Evolutionary conservation across 352 stramenopile species (phyloP), one percentile per base, ranked within the genome.

Genomic region (Elongisporangium undulatum): DNA sequence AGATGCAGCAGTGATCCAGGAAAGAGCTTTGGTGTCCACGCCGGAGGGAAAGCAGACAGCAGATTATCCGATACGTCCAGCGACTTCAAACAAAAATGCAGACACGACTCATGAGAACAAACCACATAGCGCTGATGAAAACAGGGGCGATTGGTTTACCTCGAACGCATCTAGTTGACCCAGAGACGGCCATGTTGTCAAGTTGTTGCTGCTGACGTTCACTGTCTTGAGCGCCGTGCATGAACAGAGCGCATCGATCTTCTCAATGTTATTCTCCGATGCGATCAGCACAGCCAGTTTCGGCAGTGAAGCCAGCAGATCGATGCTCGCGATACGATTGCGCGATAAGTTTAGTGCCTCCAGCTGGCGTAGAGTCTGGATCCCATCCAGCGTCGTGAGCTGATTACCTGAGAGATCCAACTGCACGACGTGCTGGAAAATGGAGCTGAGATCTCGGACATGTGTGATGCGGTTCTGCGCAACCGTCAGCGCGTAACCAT

Each of bases 41-140:
- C 66, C 0, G 74, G 62, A 15, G 70, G 61, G 24, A 85, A 77
- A 0, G 67, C 58, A 21, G 68, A 62, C 2, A 90, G 68, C 45
- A 77, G 59, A 50, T 90, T 90, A 61, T 77, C 77, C 9, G 78
- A 88, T 21, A 90, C 59, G 55, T 89, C 78, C 7, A 90, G 55
- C 10, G 69, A 74, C 80, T 90, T 62, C 1, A 26, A 45, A 26
- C 6, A n/a, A 39, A n/a, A 61, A 12, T n/a, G n/a, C n/a, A n/a
- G n/a, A n/a, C n/a, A n/a, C n/a, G n/a, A n/a, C n/a, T n/a, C 20
- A 49, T 22, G 16, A 39, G n/a, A 12, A 19, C 21, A n/a, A 49
- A 48, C 52, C 3, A 56, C 24, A 15, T 13, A 63, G 13, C 22
- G 19, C 41, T 15, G 17, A 3, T 49, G 4, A 20, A 53, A 16